Evolutionary conservation across 1,284 basidiomycete genomes (phyloP), one percentile per base, ranked within the genome.

Genomic region (Ustilago trichophora): DNA sequence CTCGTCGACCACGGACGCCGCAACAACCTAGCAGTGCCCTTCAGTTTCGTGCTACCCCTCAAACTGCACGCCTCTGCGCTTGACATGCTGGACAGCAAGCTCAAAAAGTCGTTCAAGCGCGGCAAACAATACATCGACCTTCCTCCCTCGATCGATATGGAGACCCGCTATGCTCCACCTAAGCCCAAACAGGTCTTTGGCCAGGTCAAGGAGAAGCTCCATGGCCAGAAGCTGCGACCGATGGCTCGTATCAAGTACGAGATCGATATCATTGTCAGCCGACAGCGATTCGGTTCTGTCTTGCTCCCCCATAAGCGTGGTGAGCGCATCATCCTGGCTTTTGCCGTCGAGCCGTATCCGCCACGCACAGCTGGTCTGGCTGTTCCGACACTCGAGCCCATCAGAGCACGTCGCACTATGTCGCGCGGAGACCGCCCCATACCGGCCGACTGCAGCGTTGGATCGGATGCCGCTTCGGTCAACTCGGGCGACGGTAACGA

Each of bases 211-310:
- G 62, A 70, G 13, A 70, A 46, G 40, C 46, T 65, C 4, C 53
- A 62, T 19, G 60, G 67, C 21, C 67, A 70, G 15, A 65, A 65
- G 43, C 38, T 65, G 26, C 48, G 67, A 35, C 67, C 67, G 1
- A 70, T 70, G 67, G 67, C 67, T 13, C 41, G 48, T 0, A 70
- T 70, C 60, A 70, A 70, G 53, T 70, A 70, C 43, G 67, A 70
- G 46, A 70, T 70, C 31, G 67, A 70, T 25, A 58, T 70, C 40
- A 70, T 70, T 16, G 67, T 70, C 34, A 70, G 60, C 33, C 42
- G 67, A 18, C 67, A 65, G 48, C 45, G 67, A 1, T 52, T 70
- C 24, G 67, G 62, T 21, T 60, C 57, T 6, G 25, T 46, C 4
- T 21, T 70, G 19, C 47, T 70, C 15, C 67, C 67, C 1, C 43